Base-by-base conservation (phyloP, 176 grass and related monocot genomes). In the Melocanna baccifera region DNA sequence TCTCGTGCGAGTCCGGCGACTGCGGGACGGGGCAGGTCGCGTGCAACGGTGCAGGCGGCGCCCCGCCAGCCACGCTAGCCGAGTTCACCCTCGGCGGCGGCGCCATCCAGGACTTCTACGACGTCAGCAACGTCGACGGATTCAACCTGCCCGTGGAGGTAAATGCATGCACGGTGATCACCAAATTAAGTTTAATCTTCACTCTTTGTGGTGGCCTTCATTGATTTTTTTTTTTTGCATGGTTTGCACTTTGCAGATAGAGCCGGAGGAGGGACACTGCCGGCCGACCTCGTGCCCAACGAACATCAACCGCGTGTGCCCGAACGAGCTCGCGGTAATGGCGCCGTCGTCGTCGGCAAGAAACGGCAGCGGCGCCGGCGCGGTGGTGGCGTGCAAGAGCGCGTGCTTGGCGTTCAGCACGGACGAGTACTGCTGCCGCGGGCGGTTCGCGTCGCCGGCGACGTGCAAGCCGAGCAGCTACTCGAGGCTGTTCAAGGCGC, bases 111-210 rank as follows among this genome's bases (percentile, higher is more conserved):
- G 92, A 91, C 76, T 89, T 91, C 70, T 94, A 89, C 77, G 86
- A 94, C 77, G 19, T 94, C 2, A 91, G 89, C 87, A 89, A 85
- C 67, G 87, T 94, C 1, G 92, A 94, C 59, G 89, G 92, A 23
- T 94, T 94, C 76, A 91, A 94, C 51, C 47, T 94, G 23, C 92
- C 92, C 2, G 4, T 94, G 62, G 69, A 62, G 51, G 80, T 94
- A 53, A 46, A 7, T 83, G 48, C 37, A 75, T 47, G 46, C 56
- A 75, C 25, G 82, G 5, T 20, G 12, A 55, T 9, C 7, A 20
- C 51, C 14, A 55, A 55, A 20, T 18, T 18, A 53, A 13, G 4
- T 20, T 7, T 12, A 36, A 36, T 4, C 34, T 13, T 28, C 25
- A 28, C 3, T 62, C 1, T 62, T 59, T 59, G 20, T 59, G n/a